These are phyloP conservation scores for Wickerhamomyces tratensis DNA, from an alignment of 805 yeast species.

Conservation along the genomic window DNA sequence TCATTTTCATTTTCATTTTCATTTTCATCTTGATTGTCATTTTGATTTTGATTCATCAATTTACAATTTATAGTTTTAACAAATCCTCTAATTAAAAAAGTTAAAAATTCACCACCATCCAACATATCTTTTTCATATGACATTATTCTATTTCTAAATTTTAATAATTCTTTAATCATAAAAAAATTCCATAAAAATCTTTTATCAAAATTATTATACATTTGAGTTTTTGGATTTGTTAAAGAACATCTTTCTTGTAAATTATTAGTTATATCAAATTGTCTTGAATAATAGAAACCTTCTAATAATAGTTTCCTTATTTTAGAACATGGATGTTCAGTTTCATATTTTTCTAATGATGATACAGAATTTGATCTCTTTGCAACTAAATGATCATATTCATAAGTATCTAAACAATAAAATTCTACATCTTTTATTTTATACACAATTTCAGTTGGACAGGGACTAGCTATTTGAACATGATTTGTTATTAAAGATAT, in stretches of 20 bases:
- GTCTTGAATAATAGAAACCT: slow-evolving; percentile 86
- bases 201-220: slow-evolving; percentile 46
- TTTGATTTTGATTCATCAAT: slow-evolving; percentile 3
- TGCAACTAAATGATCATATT: slow-evolving; percentile 31
- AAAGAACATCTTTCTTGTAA: slow-evolving; percentile 62
- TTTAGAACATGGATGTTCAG: slow-evolving; percentile 74
- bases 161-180: slow-evolving; percentile 69
- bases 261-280: slow-evolving; percentile 78
- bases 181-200: slow-evolving; percentile 88
- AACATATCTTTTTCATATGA: slow-evolving; percentile 43
- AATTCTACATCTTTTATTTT: slow-evolving; percentile 54
- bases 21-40: slow-evolving; percentile 3
- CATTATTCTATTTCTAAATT: slow-evolving; percentile 61
- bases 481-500: slow-evolving; percentile 49
- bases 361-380: not conserved
- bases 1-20: not conserved
- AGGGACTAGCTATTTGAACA: slow-evolving; percentile 49
- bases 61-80: slow-evolving; percentile 52
- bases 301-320: slow-evolving; percentile 63
- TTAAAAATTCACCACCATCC: slow-evolving; percentile 63
- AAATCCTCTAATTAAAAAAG: slow-evolving; percentile 86
- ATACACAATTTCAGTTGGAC: slow-evolving; percentile 41
- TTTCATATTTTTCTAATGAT: slow-evolving; percentile 18
- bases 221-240: slow-evolving; percentile 22
- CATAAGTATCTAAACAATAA: slow-evolving; percentile 49